A percentile compares a stretch with the other conserved stretches of the same genome.
These are phyloP conservation scores for Biancaea sappan DNA, from an alignment of 306 rosid genomes.

Conservation along the genomic window DNA sequence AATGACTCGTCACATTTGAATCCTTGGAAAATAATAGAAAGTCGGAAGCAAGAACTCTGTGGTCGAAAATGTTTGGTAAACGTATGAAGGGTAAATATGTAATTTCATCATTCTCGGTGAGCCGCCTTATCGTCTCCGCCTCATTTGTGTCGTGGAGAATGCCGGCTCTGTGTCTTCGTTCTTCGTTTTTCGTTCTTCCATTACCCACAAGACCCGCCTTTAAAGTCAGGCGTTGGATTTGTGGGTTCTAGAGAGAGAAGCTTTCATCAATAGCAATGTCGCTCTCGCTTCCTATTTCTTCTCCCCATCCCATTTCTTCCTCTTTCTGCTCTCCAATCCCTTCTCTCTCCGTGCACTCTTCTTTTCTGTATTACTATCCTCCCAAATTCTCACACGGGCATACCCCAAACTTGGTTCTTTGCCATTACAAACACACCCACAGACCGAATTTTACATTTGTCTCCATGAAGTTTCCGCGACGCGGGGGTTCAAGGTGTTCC, in stretches of 20 bases:
- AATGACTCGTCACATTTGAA: no score
- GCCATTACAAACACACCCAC: conserved; percentile 29
- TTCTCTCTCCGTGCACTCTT: conserved; percentile 31
- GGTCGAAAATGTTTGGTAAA: no score
- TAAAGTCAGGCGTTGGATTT: not conserved
- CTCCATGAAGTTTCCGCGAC: conserved; percentile 31
- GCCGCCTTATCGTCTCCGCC: no score
- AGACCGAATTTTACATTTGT: not conserved
- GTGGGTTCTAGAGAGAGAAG: not conserved
- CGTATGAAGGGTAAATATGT: no score
- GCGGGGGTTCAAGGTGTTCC: conserved; percentile 16
- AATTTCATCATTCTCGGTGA: no score
- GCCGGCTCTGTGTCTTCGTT: no score
- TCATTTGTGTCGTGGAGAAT: no score
- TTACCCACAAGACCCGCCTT: not conserved
- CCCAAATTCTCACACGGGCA: conserved; percentile 1
- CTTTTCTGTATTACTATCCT: conserved; percentile 22
- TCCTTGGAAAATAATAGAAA: no score
- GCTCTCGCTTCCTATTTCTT: conserved; percentile 36
- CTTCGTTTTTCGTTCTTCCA: no score
- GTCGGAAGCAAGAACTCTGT: no score
- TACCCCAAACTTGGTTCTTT: conserved; percentile 17
- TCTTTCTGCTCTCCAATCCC: conserved; percentile 28
- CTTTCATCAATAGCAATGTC: conserved; percentile 31
- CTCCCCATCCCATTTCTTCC: conserved; percentile 37